Percentiles rank a stretch among this genome's conserved stretches.
Conservation (phyloP, 768 basidiomycete genomes). For the Rhodotorula kratochvilovae region DNA sequence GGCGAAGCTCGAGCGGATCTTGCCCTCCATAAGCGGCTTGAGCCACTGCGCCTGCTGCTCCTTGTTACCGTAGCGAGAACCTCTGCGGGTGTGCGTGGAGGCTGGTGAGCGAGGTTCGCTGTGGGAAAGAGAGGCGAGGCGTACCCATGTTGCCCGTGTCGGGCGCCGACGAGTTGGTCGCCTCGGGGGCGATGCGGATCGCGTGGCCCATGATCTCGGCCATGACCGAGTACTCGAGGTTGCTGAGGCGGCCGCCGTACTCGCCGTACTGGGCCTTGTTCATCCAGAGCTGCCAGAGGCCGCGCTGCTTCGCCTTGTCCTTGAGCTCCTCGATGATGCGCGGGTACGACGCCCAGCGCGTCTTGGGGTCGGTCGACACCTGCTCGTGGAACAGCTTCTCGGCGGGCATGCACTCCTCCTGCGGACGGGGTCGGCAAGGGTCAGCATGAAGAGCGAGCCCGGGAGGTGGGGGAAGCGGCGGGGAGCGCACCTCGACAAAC, state of each 20-base stretch:
- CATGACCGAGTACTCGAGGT: conserved; percentile 97
- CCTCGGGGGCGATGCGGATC: conserved; percentile 75
- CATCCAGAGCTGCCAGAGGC: conserved; percentile 95
- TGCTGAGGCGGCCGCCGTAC: conserved; percentile 80
- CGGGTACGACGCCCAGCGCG: conserved; percentile 75
- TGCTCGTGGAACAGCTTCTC: conserved; percentile 67
- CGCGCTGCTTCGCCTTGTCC: conserved; percentile 74
- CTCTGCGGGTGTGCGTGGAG: conserved; percentile 56
- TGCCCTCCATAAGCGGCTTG: conserved; percentile 76
- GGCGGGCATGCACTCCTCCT: conserved; percentile 87
- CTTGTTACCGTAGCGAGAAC: conserved; percentile 85
- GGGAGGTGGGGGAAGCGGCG: neutral
- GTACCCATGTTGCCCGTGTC: conserved; percentile 58
- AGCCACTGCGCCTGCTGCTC: conserved; percentile 91
- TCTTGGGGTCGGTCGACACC: conserved; percentile 65
- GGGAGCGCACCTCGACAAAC: conserved; percentile 56
- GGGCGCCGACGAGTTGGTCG: conserved; percentile 88
- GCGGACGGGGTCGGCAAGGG: neutral
- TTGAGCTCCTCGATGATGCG: conserved; percentile 80
- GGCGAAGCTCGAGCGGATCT: conserved; percentile 88
- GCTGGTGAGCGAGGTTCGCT: neutral
- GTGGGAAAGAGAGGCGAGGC: neutral
- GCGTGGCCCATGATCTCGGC: conserved; percentile 54
- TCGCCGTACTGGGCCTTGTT: conserved; percentile 67
- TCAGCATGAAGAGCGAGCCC: neutral